A percentile compares a stretch with the other conserved stretches of the same genome.
phyloP scores from a whole-genome alignment of 352 stramenopile species.

The Phytophthora sp. region DNA sequence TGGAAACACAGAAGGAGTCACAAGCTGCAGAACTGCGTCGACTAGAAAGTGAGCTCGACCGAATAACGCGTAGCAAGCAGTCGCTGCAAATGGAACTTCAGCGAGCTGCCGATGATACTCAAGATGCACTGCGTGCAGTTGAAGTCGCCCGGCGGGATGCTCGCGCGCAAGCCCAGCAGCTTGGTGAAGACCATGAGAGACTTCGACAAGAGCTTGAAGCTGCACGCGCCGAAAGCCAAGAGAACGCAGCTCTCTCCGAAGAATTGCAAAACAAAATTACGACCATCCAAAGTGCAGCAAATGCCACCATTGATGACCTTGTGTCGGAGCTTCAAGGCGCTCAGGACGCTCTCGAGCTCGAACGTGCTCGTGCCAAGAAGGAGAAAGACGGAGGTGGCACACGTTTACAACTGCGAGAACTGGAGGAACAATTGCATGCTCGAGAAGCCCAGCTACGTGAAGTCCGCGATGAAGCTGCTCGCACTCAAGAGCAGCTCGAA shows the following conservation, averaged over 20 bases:
- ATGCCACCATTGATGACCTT: constrained; percentile 81
- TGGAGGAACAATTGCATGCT: constrained; percentile 53
- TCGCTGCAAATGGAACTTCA: constrained; percentile 64
- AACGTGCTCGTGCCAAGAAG: constrained; percentile 58
- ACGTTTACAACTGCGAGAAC: constrained; percentile 41
- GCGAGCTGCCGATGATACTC: constrained; percentile 53
- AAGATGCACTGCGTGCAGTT: constrained; percentile 63
- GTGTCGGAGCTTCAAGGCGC: constrained; percentile 62
- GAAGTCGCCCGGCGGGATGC: constrained; percentile 69
- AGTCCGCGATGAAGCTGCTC: constrained; percentile 23
- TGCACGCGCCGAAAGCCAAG: constrained; percentile 40
- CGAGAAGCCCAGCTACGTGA: constrained; percentile 31
- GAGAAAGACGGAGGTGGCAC: constrained; percentile 40
- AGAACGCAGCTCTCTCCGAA: constrained; percentile 46
- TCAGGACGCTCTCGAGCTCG: constrained; percentile 60
- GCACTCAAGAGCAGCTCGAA: constrained; percentile 27
- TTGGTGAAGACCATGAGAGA: constrained; percentile 45
- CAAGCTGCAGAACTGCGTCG: constrained; percentile 45
- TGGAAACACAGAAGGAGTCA: constrained; percentile 34
- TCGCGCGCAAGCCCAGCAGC: constrained; percentile 47
- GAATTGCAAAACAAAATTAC: constrained; percentile 73
- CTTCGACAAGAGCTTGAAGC: constrained; percentile 60
- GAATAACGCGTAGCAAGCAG: constrained; percentile 44
- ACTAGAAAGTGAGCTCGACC: constrained; percentile 56
- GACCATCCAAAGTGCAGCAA: constrained; percentile 74